Percentiles rank a stretch among this genome's conserved stretches.
Conservation (phyloP, 345 rosid species). For the Populus deltoides region DNA sequence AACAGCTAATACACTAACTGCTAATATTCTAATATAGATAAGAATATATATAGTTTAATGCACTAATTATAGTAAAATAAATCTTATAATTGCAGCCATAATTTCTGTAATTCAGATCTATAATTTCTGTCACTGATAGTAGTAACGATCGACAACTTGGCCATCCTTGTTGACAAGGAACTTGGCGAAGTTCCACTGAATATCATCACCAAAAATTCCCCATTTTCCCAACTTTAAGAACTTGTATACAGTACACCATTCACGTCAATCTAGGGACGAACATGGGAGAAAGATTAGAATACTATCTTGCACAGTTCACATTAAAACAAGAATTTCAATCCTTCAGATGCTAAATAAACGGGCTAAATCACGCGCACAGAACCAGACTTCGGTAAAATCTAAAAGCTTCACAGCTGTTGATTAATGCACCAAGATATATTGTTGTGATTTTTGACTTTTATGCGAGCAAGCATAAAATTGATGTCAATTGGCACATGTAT, state of each 20-base stretch:
- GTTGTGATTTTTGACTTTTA: background rate
- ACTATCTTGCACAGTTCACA: background rate
- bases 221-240: slow-evolving; percentile 31
- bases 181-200: slow-evolving; percentile 37
- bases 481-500: background rate
- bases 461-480: background rate
- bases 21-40: too few relatives aligned
- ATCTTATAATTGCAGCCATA: too few relatives aligned
- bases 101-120: too few relatives aligned
- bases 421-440: background rate
- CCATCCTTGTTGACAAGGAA: slow-evolving; percentile 29
- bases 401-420: too few relatives aligned
- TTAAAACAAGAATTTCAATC: background rate
- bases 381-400: background rate
- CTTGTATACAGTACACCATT: slow-evolving; percentile 32
- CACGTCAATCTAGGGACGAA: slow-evolving; percentile 22
- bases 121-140: too few relatives aligned
- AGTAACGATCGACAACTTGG: slow-evolving; percentile 29
- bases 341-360: background rate
- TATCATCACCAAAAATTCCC: slow-evolving; percentile 36
- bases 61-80: too few relatives aligned
- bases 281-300: background rate
- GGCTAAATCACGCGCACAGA: background rate
- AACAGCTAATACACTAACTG: too few relatives aligned
- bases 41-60: too few relatives aligned